Conservation (phyloP, 352 stramenopile genomes). For the Phytophthora meadii region DNA sequence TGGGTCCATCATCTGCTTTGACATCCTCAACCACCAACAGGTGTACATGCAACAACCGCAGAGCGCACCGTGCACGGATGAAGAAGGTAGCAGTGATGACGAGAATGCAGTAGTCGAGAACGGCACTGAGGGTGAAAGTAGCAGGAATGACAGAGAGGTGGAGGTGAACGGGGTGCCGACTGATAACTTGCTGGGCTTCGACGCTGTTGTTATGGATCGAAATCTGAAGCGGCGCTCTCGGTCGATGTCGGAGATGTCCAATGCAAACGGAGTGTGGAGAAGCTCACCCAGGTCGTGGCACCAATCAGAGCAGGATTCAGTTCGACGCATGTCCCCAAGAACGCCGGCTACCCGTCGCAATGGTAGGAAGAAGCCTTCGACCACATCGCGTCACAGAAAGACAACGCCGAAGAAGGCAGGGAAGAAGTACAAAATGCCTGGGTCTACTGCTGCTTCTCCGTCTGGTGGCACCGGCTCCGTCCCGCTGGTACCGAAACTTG, state of each 20-base stretch:
- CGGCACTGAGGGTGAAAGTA: conserved; percentile 24
- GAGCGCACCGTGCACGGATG: conserved; percentile 38
- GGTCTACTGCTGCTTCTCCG: conserved; percentile 17
- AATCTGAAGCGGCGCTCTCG: conserved; percentile 47
- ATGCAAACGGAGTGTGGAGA: conserved; percentile 22
- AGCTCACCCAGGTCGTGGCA: conserved; percentile 16
- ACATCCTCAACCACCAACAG: conserved; percentile 87
- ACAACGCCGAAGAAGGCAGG: conserved; percentile 22
- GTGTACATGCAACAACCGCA: conserved; percentile 47
- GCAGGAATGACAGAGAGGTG: conserved; percentile 18
- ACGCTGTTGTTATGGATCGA: conserved; percentile 30
- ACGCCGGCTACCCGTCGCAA: conserved; percentile 12
- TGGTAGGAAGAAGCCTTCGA: conserved; percentile 15
- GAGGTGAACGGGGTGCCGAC: conserved; percentile 1
- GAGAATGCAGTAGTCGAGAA: conserved; percentile 37
- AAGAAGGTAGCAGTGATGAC: conserved; percentile 45
- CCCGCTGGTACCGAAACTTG: conserved; percentile 62
- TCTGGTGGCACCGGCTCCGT: conserved; percentile 11
- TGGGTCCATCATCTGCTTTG: conserved; percentile 93
- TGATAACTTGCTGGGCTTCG: conserved; percentile 44
- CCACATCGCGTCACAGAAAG: conserved; percentile 32
- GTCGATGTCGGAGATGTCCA: conserved; percentile 52
- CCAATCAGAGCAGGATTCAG: conserved; percentile 8
- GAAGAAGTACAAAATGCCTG: conserved; percentile 28
- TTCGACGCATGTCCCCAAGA: conserved; percentile 9